These are phyloP conservation scores for Primulina tabacum DNA, from an alignment of 257 asterid species.

Conservation along the genomic window DNA sequence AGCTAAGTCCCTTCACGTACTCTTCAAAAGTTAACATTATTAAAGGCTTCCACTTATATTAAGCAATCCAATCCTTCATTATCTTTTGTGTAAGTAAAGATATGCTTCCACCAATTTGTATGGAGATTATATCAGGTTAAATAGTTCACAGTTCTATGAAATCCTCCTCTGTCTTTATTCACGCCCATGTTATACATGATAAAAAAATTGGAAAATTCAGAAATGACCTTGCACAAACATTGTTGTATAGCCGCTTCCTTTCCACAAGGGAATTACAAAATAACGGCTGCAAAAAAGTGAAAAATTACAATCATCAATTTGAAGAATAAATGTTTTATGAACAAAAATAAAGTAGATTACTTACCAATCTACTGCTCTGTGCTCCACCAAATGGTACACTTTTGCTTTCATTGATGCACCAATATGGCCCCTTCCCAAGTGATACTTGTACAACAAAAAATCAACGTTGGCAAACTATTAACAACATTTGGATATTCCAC, in stretches of 20 bases:
- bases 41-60: not conserved
- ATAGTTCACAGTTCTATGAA: not conserved
- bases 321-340: conserved; percentile 17
- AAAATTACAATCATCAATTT: conserved; percentile 13
- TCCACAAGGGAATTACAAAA: conserved; percentile 92
- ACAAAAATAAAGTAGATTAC: conserved; percentile 4
- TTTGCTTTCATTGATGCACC: conserved; percentile 75
- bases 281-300: conserved; percentile 56
- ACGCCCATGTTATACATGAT: conserved; percentile 8
- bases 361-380: conserved; percentile 78
- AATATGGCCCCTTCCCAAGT: conserved; percentile 95
- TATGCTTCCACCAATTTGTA: not conserved
- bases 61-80: not conserved
- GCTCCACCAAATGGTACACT: conserved; percentile 60
- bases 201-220: conserved; percentile 11
- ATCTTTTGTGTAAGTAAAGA: not conserved
- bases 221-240: conserved; percentile 84
- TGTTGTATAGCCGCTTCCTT: conserved; percentile 83
- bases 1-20: not conserved
- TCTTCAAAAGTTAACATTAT: not conserved
- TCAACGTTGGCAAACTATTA: conserved; percentile 14
- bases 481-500: conserved; percentile 13
- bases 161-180: not conserved
- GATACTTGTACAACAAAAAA: conserved; percentile 52
- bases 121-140: not conserved